Evolutionary conservation across 202 grass and related monocot species (phyloP), one percentile per base, ranked within the genome.

Genomic region (Dendrocalamus latiflorus): DNA sequence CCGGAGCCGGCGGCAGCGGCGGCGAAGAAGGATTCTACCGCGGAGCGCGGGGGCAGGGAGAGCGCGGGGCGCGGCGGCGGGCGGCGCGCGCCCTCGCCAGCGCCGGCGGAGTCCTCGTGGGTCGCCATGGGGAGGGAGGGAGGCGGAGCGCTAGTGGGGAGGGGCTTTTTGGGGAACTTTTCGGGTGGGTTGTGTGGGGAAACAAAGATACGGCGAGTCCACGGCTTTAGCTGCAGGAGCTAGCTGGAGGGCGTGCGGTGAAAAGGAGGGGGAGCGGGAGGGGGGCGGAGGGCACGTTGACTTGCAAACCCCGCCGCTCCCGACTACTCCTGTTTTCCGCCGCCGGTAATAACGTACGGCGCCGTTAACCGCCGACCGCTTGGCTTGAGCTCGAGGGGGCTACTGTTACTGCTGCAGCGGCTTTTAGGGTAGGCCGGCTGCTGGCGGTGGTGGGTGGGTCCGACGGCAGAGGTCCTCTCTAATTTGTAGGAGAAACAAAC

Each of bases 31-130:
- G 82, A 77, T 48, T 92, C 88, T 20, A 77, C 60, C 63, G 87
- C 55, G 63, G 88, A 75, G 34, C 87, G 89, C 64, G 82, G 50
- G 30, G 91, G 91, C 9, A 97, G 84, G 12, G 89, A 80, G 8
- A 97, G 67, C 66, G 82, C 68, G 65, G 88, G 81, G 9, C 79
- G 79, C 59, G 63, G 74, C 60, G 72, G 88, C 55, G 45, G 71
- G 22, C 39, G 75, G 24, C 75, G 41, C 22, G 59, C 9, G 54
- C 83, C 72, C 18, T 72, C 34, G 65, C 57, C 63, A 4, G 15
- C 34, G 20, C 65, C 71, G 34, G 62, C 74, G 65, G 74, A n/a
- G 54, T 56, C 72, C 65, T 88, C 62, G 37, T 53, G 66, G 50
- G 44, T 70, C 36, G 71, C 64, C 81, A 69, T 57, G 80, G 44